These are phyloP conservation scores for Hexamita inflata DNA, from an alignment of 208 protist genomes.

Conservation along the genomic window DNA sequence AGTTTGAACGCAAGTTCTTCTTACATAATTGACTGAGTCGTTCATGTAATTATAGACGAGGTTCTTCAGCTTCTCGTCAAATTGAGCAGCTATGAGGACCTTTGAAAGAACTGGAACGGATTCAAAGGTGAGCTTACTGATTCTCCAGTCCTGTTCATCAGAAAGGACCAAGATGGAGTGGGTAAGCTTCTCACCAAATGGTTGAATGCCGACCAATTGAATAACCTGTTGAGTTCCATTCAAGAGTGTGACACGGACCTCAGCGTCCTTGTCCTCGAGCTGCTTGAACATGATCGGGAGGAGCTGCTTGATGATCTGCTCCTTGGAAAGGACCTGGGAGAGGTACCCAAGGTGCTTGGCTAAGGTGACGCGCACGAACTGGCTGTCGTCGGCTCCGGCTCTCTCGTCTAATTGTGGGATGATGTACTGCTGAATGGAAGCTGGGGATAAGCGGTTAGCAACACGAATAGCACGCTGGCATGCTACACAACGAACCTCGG, in stretches of 20 bases:
- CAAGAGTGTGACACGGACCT: not conserved
- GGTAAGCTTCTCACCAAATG: not conserved
- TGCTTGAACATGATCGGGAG: not conserved
- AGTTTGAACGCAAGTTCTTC: not conserved
- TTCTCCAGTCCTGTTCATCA: conserved; percentile 3
- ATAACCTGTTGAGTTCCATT: not conserved
- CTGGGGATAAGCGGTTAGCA: not conserved
- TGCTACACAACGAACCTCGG: conserved; percentile 7
- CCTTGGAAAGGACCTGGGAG: not conserved
- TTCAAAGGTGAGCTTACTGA: not conserved
- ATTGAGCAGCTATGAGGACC: not conserved
- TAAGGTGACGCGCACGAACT: conserved; percentile 6
- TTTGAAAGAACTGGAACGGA: not conserved
- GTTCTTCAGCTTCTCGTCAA: conserved; percentile 8
- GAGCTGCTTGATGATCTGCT: not conserved
- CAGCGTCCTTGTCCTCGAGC: conserved; percentile 10
- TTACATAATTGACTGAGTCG: conserved; percentile 20
- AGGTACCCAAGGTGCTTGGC: not conserved
- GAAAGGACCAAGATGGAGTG: not conserved
- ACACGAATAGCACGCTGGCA: conserved; percentile 14
- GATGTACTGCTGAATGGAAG: not conserved
- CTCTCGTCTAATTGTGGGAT: not conserved
- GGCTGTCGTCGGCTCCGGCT: not conserved
- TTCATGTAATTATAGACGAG: not conserved
- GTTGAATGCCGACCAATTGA: not conserved